phyloP scores from a whole-genome alignment of 805 yeast species.

The Wickerhamomyces ciferrii region DNA sequence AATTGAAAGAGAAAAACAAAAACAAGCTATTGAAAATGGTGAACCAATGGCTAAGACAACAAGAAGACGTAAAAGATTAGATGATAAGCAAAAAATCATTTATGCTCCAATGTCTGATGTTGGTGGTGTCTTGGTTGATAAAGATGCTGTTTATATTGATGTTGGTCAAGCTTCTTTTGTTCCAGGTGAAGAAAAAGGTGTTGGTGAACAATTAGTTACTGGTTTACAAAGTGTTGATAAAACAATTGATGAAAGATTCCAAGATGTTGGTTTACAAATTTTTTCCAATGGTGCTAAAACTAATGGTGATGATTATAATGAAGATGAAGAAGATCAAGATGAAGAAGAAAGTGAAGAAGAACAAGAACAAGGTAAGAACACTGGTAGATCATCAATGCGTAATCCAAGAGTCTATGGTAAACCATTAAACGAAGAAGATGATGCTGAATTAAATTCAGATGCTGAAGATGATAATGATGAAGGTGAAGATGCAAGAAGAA shows the following conservation, averaged over 20 bases:
- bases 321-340: slow-evolving; percentile 30
- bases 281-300: slow-evolving; percentile 60
- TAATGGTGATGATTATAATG: slow-evolving; percentile 35
- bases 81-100: slow-evolving; percentile 88
- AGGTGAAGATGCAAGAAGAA: slow-evolving; percentile 34
- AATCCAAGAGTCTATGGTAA: slow-evolving; percentile 53
- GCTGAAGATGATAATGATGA: slow-evolving; percentile 36
- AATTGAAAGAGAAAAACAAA: slow-evolving; percentile 65
- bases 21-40: slow-evolving; percentile 58
- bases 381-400: slow-evolving; percentile 67
- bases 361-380: slow-evolving; percentile 27
- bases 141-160: slow-evolving; percentile 93
- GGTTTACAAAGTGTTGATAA: slow-evolving; percentile 67
- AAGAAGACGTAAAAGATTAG: slow-evolving; percentile 84
- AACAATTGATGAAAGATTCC: slow-evolving; percentile 51
- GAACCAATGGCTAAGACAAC: slow-evolving; percentile 53
- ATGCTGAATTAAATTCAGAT: slow-evolving; percentile 38
- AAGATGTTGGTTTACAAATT: slow-evolving; percentile 65
- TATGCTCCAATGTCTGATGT: slow-evolving; percentile 99
- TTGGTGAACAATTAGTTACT: slow-evolving; percentile 84
- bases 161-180: slow-evolving; percentile 48
- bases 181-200: slow-evolving; percentile 64
- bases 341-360: slow-evolving; percentile 30
- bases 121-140: slow-evolving; percentile 96
- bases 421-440: slow-evolving; percentile 39